Base-by-base conservation (phyloP, 2,329 filamentous ascomycete genomes). In the Penicillium sclerotiorum region DNA sequence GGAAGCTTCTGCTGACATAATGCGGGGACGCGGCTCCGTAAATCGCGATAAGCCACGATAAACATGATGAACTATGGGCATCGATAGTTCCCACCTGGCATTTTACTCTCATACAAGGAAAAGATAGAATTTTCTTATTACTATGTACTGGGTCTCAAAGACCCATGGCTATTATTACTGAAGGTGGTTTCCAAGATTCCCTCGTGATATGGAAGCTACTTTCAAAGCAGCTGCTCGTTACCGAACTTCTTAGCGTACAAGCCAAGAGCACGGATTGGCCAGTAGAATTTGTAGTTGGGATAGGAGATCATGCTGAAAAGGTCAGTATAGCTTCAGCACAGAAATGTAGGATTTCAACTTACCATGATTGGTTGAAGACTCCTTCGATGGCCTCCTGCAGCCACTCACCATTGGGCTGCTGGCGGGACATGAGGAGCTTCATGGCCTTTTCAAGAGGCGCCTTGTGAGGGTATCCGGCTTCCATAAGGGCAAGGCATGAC, bases 271-370 rank as follows among this genome's bases (percentile, higher is more conserved):
- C 95, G 95, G 68, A 97, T 88, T 1, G 93, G 86, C 73, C 96
- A 99, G 50, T 88, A 89, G 70, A 96, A 94, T 77, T 97, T 99
- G 79, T 99, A 99, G 78, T 99, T 99, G 36, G 93, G 93, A 67
- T 99, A 99, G 1, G 90, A 94, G 58, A 99, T 99, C 90, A 96
- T 97, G 79, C 85, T 86, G 63, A 52, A 49, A 27, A 27, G 25
- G 51, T 65, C 53, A 68, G 63, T 49, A 35, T 8, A n/a, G n/a
- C n/a, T n/a, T n/a, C 8, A 18, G 11, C 15, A 36, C 11, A 18
- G 5, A 4, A 5, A 17, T 18, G 6, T 4, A 33, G 13, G 12
- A 7, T 8, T 33, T 21, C 12, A 17, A 80, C 82, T 75, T 70
- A 86, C 84, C 93, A 97, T 64, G 87, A 94, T 78, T 96, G 96